Conservation (phyloP, 208 protist species). For the Blastocrithidia nonstop region DNA sequence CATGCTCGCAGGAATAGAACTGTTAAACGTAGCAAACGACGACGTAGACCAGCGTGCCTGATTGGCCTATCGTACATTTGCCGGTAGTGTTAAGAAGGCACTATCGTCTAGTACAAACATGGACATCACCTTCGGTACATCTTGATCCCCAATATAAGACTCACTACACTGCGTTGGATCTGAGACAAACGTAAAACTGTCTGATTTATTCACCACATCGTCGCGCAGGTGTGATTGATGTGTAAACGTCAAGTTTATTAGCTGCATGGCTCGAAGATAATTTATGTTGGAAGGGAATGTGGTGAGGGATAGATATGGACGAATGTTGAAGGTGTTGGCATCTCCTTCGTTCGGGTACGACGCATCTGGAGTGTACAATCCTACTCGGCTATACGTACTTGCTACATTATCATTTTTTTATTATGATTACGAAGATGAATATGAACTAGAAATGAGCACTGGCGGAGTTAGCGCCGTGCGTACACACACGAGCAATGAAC, state of each 20-base stretch:
- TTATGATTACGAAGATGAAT: too few species aligned
- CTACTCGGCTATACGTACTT: too few species aligned
- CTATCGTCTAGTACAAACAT: constrained; percentile 44
- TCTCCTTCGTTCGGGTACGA: constrained; percentile 9
- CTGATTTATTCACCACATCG: constrained; percentile 35
- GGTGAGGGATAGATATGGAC: constrained; percentile 50
- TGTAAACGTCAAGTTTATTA: constrained; percentile 48
- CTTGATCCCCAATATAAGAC: constrained; percentile 31
- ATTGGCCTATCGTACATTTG: constrained; percentile 19
- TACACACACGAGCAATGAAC: constrained; percentile 60
- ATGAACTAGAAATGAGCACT: too few species aligned
- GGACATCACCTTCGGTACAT: constrained; percentile 16
- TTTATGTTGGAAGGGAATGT: constrained; percentile 27
- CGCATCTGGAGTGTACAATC: too few species aligned
- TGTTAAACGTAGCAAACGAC: constrained; percentile 5
- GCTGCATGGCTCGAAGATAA: constrained; percentile 47
- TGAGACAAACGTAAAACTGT: constrained; percentile 48
- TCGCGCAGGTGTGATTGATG: constrained; percentile 21
- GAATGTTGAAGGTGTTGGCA: constrained; percentile 37
- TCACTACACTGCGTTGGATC: constrained; percentile 48
- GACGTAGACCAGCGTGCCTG: constrained; percentile 3
- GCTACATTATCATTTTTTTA: too few species aligned
- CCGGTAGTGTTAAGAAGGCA: constrained; percentile 44
- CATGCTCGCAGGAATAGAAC: constrained; percentile 5
- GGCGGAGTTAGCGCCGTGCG: constrained; percentile 21